These are phyloP conservation scores for Diaporthe citri DNA, from an alignment of 2,329 filamentous ascomycete species.

Conservation along the genomic window DNA sequence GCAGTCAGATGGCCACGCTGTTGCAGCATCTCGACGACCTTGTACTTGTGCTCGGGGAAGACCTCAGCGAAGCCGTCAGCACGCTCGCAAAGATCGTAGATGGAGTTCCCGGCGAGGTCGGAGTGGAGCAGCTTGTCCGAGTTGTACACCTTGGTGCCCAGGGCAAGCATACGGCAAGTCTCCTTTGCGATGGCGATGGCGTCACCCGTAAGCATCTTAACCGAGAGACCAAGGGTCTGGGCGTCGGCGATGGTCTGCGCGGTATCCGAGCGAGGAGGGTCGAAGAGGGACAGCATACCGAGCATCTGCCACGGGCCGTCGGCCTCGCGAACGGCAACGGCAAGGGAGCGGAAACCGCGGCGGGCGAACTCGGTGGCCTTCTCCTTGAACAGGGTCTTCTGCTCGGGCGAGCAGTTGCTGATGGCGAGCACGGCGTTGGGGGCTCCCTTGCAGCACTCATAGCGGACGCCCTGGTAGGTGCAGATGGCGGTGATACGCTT, in stretches of 20 bases:
- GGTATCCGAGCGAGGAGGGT: slow-evolving; percentile 83
- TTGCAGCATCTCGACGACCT: slow-evolving; percentile 81
- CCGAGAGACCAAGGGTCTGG: slow-evolving; percentile 64
- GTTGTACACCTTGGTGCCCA: slow-evolving; percentile 85
- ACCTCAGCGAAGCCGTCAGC: slow-evolving; percentile 81
- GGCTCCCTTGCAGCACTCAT: slow-evolving; percentile 82
- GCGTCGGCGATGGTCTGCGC: slow-evolving; percentile 83
- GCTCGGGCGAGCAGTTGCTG: slow-evolving; percentile 75
- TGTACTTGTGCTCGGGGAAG: slow-evolving; percentile 82
- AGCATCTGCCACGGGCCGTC: slow-evolving; percentile 72
- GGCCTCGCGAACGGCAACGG: slow-evolving; percentile 70
- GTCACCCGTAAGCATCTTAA: slow-evolving; percentile 87
- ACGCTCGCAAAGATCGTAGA: slow-evolving; percentile 81
- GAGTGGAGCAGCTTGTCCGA: slow-evolving; percentile 82
- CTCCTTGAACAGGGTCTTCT: slow-evolving; percentile 75
- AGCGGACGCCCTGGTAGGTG: slow-evolving; percentile 76
- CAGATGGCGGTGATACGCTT: slow-evolving; percentile 82
- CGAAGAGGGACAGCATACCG: slow-evolving; percentile 84
- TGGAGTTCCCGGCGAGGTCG: slow-evolving; percentile 78
- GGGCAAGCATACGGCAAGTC: slow-evolving; percentile 84
- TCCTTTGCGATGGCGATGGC: slow-evolving; percentile 84
- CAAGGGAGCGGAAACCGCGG: slow-evolving; percentile 84
- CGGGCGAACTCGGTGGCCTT: slow-evolving; percentile 82
- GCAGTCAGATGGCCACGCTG: slow-evolving; percentile 77
- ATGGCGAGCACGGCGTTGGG: slow-evolving; percentile 81